phyloP scores from a whole-genome alignment of 768 basidiomycete genomes.

The Russula olivacea region DNA sequence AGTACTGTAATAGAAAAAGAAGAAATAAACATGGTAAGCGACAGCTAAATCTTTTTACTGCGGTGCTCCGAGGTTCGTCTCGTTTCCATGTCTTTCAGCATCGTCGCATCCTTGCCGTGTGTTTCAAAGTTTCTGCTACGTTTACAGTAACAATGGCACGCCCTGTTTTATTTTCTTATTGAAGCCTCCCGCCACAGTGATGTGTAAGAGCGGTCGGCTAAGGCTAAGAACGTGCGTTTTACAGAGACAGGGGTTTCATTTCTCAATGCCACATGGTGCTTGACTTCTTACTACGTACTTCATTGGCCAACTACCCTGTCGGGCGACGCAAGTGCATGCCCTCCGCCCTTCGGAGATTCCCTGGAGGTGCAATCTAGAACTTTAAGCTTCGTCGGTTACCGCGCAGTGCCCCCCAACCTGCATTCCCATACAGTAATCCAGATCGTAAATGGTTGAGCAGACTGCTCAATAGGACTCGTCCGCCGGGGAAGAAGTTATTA shows the following conservation, averaged over 20 bases:
- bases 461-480: neutral
- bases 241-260: neutral
- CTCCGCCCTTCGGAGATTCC: neutral
- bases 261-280: neutral
- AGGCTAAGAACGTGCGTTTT: neutral
- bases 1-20: neutral
- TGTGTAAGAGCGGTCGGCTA: neutral
- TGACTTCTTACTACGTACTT: neutral
- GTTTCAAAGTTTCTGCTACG: neutral
- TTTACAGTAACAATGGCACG: neutral
- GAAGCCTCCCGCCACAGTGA: neutral
- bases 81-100: neutral
- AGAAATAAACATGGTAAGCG: neutral
- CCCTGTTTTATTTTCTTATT: neutral
- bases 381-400: neutral
- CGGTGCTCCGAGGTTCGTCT: neutral
- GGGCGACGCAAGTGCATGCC: neutral
- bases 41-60: neutral
- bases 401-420: conserved; percentile 6
- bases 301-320: neutral
- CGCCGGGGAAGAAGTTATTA: neutral
- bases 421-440: neutral
- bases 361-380: neutral
- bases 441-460: neutral
- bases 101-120: neutral